Base-by-base conservation (phyloP, 768 basidiomycete genomes). In the Psilocybe subaeruginosa region DNA sequence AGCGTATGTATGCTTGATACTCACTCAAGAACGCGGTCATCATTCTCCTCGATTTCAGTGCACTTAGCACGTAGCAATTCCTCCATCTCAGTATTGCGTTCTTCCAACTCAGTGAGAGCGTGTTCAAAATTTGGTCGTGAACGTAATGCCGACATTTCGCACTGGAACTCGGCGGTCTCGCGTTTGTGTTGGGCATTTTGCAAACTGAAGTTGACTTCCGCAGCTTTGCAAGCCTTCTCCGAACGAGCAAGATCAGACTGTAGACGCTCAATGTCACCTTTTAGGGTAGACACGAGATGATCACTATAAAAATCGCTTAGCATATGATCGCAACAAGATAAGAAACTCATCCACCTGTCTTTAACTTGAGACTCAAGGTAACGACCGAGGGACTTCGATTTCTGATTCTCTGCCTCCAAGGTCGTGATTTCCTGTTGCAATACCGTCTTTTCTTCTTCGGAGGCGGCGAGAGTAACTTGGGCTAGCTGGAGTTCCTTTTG, bases 21-120 rank as follows among this genome's bases (percentile, higher is more conserved):
- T 66, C 74, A 93, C 92, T 89, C 89, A 61, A 93, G 84, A 54
- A 87, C 85, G 37, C 85, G 85, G 69, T 94, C 92, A 66, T 94
- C 92, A 58, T 93, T 91, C 66, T 89, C 90, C 69, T 93, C 92
- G 58, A 93, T 91, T 74, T 93, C 92, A 12, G 79, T 72, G 61
- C 88, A 90, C 72, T 92, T 93, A 46, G 74, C 77, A 59, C 80
- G 80, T 47, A 93, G 75, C 47, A 91, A 76, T 48, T 86, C 85
- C 65, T 93, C 92, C 87, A 92, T 88, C 70, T 92, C 90, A 37
- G 77, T 81, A 66, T 87, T 90, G 64, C 83, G 85, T 68, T 90
- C 89, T 68, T 88, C 82, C 39, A 93, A 77, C 59, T 89, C 86
- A 2, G 74, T 74, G 8, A 92, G 69, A 17, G 78, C 80, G 5